These are phyloP conservation scores for Austropuccinia psidii DNA, from an alignment of 1,284 basidiomycete genomes.

Conservation along the genomic window DNA sequence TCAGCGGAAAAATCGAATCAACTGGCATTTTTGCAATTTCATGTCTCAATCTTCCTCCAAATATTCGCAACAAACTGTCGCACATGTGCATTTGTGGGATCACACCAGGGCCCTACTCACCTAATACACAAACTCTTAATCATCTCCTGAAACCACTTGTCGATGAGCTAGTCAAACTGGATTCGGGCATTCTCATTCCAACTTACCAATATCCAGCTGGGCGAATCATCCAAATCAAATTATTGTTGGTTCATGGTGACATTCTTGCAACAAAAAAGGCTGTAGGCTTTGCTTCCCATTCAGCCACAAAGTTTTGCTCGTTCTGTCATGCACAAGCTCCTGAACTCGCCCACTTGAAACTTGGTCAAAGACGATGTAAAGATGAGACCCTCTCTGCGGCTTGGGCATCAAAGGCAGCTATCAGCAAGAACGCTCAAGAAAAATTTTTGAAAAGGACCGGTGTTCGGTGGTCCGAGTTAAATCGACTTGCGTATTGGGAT, in stretches of 20 bases:
- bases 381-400: not conserved
- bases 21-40: conserved; percentile 34
- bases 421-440: not conserved
- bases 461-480: conserved; percentile 25
- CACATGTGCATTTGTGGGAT: conserved; percentile 35
- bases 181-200: conserved; percentile 12
- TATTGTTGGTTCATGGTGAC: not conserved
- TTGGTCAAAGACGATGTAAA: not conserved
- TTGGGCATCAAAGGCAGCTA: not conserved
- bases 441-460: not conserved
- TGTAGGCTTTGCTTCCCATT: not conserved
- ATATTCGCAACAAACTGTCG: conserved; percentile 23
- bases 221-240: not conserved
- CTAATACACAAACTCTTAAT: conserved; percentile 31
- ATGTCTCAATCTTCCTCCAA: conserved; percentile 37
- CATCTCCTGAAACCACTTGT: conserved; percentile 30
- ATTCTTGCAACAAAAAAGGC: conserved; percentile 14
- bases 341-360: not conserved
- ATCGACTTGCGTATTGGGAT: conserved; percentile 2
- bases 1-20: conserved; percentile 13
- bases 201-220: conserved; percentile 19
- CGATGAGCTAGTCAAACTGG: conserved; percentile 20
- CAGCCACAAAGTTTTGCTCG: not conserved
- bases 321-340: not conserved
- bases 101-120: conserved; percentile 34